Percentiles rank a stretch among this genome's conserved stretches.
phyloP scores from a whole-genome alignment of 2,329 filamentous ascomycete genomes.

The Albophoma yamanashiensis region DNA sequence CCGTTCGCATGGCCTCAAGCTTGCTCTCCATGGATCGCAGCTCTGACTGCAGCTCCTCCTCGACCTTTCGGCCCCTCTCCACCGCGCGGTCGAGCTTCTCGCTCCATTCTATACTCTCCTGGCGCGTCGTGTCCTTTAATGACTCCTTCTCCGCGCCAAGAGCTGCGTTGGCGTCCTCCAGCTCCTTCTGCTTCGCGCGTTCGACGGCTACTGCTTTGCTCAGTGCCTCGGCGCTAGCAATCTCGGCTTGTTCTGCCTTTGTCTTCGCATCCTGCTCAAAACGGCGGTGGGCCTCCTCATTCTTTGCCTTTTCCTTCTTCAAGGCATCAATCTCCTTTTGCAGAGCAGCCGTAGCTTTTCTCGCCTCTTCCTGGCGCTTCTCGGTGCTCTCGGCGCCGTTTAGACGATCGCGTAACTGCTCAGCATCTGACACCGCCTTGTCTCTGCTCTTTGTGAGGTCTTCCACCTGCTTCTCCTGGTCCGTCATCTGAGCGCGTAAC shows the following conservation, averaged over 20 bases:
- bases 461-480: conserved; percentile 53
- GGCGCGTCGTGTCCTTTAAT: conserved; percentile 56
- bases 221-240: conserved; percentile 54
- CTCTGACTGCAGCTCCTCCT: conserved; percentile 75
- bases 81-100: conserved; percentile 64
- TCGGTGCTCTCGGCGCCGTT: conserved; percentile 41
- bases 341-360: conserved; percentile 42
- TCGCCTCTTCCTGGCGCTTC: conserved; percentile 38
- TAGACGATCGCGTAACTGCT: conserved; percentile 33
- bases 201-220: conserved; percentile 57
- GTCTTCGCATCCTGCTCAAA: conserved; percentile 60
- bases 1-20: conserved; percentile 73
- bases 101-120: conserved; percentile 59
- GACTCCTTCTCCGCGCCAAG: conserved; percentile 73
- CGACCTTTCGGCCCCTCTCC: conserved; percentile 56
- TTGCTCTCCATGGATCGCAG: conserved; percentile 71
- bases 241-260: conserved; percentile 52
- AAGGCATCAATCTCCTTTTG: conserved; percentile 24
- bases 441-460: conserved; percentile 50
- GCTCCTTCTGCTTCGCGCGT: conserved; percentile 44
- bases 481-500: conserved; percentile 53
- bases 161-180: conserved; percentile 49
- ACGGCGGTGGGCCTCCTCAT: conserved; percentile 54
- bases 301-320: conserved; percentile 44
- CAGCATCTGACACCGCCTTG: conserved; percentile 41